Conservation (phyloP, 2,329 filamentous ascomycete species). For the Celoporthe dispersa region DNA sequence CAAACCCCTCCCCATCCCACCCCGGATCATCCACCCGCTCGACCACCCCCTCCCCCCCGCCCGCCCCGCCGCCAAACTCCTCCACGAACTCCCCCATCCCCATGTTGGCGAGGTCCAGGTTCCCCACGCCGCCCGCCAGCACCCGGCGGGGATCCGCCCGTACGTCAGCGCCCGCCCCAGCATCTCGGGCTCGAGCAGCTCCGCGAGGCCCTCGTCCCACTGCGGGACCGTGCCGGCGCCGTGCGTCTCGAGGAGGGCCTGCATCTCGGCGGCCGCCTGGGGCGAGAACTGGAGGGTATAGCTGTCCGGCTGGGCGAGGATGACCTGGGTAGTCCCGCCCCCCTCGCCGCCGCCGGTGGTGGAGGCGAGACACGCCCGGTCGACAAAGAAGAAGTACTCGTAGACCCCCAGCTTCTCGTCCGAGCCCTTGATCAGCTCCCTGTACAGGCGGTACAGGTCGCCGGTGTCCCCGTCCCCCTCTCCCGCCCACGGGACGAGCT, state of each 20-base stretch:
- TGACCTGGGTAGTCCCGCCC: background rate
- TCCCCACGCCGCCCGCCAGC: background rate
- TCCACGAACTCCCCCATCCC: background rate
- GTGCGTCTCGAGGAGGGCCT: background rate
- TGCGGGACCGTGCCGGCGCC: background rate
- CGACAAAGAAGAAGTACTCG: constrained; percentile 1
- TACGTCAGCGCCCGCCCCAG: background rate
- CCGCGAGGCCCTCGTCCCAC: background rate
- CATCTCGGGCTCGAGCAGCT: background rate
- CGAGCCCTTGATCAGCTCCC: background rate
- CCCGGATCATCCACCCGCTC: constrained; percentile 6
- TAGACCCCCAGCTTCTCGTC: background rate
- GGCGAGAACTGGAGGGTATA: background rate
- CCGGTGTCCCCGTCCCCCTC: background rate
- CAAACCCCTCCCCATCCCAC: background rate
- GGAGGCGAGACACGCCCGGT: background rate
- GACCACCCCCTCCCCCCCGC: background rate
- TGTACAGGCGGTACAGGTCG: constrained; percentile 1
- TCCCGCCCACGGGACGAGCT: background rate
- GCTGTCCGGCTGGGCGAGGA: background rate
- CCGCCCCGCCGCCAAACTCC: background rate
- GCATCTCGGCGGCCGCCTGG: background rate
- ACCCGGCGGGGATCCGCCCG: background rate
- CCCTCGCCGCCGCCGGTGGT: background rate
- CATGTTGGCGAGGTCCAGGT: background rate